Evolutionary conservation across 108 stramenopile genomes (phyloP).

Genomic region (Stephanodiscus triporus): DNA sequence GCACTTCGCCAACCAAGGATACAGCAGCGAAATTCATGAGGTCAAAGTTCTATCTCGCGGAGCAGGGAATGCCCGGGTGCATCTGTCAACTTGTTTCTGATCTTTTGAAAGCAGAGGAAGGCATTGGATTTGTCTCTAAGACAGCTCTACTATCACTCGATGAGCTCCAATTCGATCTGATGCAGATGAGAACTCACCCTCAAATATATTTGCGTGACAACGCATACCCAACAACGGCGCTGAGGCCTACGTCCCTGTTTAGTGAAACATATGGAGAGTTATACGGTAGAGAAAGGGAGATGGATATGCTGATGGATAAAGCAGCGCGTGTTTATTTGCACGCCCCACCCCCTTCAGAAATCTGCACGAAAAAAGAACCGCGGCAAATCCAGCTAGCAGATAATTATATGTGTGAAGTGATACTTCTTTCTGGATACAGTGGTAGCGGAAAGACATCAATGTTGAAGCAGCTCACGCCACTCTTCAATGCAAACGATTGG

Average conservation of each 20-base stretch:
- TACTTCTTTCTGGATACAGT: constrained; percentile 5
- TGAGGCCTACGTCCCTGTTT: constrained; percentile 4
- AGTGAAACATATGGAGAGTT: neutral
- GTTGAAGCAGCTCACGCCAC: neutral
- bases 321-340: constrained; percentile 1
- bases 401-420: constrained; percentile 3
- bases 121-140: neutral
- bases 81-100: neutral
- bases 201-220: constrained; percentile 3
- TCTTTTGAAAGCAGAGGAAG: neutral
- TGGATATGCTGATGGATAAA: neutral
- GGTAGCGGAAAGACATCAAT: constrained; percentile 3
- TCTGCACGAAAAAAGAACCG: neutral
- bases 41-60: neutral
- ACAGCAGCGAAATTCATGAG: neutral
- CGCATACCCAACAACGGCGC: constrained; percentile 2
- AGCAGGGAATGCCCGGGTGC: neutral
- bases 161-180: neutral
- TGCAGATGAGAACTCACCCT: constrained; percentile 7
- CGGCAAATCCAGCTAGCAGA: neutral
- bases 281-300: constrained; percentile 5
- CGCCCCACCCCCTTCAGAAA: neutral
- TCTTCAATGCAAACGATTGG: neutral
- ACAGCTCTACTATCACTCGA: neutral
- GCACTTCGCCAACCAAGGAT: neutral